These are phyloP conservation scores for Cladosporium cucumerinum DNA, from an alignment of 2,329 filamentous ascomycete species.

Conservation along the genomic window DNA sequence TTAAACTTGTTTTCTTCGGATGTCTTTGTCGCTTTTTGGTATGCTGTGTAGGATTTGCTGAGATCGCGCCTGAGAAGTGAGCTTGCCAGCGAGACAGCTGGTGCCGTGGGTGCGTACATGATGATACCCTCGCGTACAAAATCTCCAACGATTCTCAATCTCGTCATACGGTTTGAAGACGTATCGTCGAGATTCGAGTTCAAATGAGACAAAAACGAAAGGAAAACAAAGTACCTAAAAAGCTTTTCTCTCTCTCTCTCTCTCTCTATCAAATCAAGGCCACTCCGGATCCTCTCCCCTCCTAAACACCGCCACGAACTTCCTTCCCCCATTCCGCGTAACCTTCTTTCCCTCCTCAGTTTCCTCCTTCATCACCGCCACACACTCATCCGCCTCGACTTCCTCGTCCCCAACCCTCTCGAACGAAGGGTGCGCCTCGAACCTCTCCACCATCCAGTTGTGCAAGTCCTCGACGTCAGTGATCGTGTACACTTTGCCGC, in stretches of 20 bases:
- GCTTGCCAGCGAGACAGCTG: not conserved
- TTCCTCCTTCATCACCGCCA: slow-evolving; percentile 71
- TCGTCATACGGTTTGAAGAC: not conserved
- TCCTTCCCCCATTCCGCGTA: slow-evolving; percentile 79
- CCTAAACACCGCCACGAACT: slow-evolving; percentile 86
- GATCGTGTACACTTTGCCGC: slow-evolving; percentile 90
- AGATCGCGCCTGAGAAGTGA: not conserved
- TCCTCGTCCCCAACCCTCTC: slow-evolving; percentile 63
- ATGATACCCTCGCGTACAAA: not conserved
- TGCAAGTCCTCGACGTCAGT: slow-evolving; percentile 96
- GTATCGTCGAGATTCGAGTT: not conserved
- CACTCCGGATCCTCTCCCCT: slow-evolving; percentile 76
- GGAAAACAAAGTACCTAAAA: not conserved
- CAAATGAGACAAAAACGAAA: not conserved
- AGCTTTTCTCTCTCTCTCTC: not conserved
- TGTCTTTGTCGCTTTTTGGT: not conserved
- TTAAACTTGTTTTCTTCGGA: not conserved
- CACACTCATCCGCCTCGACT: slow-evolving; percentile 68
- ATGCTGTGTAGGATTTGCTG: not conserved
- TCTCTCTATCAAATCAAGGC: slow-evolving; percentile 41
- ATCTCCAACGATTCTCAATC: not conserved
- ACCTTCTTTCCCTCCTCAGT: slow-evolving; percentile 99
- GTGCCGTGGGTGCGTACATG: not conserved
- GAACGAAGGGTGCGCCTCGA: slow-evolving; percentile 74
- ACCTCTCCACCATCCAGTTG: slow-evolving; percentile 86